Conservation (phyloP, 73 alveolate genomes). For the Paramecium primaurelia region DNA sequence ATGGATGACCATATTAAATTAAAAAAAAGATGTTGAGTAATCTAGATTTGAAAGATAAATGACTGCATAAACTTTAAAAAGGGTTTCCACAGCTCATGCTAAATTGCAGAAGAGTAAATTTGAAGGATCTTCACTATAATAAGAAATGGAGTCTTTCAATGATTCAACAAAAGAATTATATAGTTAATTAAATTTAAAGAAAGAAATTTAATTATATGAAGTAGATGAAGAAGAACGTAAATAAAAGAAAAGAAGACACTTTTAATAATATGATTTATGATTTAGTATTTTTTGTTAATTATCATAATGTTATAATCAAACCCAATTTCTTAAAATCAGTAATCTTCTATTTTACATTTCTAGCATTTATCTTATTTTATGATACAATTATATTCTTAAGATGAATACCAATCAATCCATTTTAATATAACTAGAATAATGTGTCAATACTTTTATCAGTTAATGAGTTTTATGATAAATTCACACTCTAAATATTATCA, state of each 20-base stretch:
- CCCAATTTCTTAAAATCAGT: constrained; percentile 42
- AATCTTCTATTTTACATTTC: constrained; percentile 12
- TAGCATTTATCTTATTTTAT: constrained; percentile 39
- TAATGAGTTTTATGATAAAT: not conserved
- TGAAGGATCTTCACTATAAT: not conserved
- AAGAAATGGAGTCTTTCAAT: constrained; percentile 32
- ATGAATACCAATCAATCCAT: not conserved
- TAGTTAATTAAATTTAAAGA: not conserved
- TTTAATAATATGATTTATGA: not conserved
- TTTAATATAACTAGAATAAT: not conserved
- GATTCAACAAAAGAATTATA: constrained; percentile 41
- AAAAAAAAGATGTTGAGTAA: constrained; percentile 35
- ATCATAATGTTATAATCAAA: constrained; percentile 29
- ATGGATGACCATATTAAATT: constrained; percentile 57
- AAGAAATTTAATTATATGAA: constrained; percentile 27
- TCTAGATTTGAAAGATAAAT: not conserved
- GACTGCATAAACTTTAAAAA: constrained; percentile 1
- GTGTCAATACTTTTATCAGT: not conserved
- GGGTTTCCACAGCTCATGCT: constrained; percentile 19
- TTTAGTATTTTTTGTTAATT: not conserved
- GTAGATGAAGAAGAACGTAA: constrained; percentile 32
- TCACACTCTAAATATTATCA: not conserved
- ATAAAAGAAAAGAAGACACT: not conserved
- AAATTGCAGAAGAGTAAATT: not conserved
- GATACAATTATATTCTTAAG: constrained; percentile 25